Conservation (phyloP, 1,139 yeast species). For the Suhomyces maxii region DNA sequence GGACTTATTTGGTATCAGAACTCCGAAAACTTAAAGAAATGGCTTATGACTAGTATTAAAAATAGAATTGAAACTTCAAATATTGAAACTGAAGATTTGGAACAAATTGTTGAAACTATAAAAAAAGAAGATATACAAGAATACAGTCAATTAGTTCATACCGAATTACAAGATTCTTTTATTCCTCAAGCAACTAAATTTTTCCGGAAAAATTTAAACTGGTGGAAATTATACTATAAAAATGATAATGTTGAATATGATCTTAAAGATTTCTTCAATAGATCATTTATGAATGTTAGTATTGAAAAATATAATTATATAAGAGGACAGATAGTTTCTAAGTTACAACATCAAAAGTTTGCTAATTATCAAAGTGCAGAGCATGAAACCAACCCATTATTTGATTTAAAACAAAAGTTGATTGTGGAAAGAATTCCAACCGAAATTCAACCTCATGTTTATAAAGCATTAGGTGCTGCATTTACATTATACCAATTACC, state of each 20-base stretch:
- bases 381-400: constrained; percentile 31
- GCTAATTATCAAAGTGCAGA: constrained; percentile 12
- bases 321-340: constrained; percentile 35
- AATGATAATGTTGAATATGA: constrained; percentile 51
- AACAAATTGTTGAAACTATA: constrained; percentile 13
- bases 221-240: constrained; percentile 48
- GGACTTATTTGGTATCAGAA: constrained; percentile 31
- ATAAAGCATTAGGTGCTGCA: constrained; percentile 29
- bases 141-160: constrained; percentile 36
- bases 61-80: constrained; percentile 3
- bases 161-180: constrained; percentile 39
- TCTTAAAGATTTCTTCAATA: constrained; percentile 39
- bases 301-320: constrained; percentile 41
- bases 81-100: constrained; percentile 3
- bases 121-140: constrained; percentile 23
- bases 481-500: constrained; percentile 44
- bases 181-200: constrained; percentile 33
- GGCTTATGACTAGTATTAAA: constrained; percentile 28
- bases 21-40: constrained; percentile 21
- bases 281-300: constrained; percentile 39
- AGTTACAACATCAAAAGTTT: constrained; percentile 20
- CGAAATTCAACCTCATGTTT: constrained; percentile 45
- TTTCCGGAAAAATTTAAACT: constrained; percentile 33
- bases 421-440: constrained; percentile 26
- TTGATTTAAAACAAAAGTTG: constrained; percentile 29